Conservation (phyloP, 441 rosid genomes). For the Hura crepitans region DNA sequence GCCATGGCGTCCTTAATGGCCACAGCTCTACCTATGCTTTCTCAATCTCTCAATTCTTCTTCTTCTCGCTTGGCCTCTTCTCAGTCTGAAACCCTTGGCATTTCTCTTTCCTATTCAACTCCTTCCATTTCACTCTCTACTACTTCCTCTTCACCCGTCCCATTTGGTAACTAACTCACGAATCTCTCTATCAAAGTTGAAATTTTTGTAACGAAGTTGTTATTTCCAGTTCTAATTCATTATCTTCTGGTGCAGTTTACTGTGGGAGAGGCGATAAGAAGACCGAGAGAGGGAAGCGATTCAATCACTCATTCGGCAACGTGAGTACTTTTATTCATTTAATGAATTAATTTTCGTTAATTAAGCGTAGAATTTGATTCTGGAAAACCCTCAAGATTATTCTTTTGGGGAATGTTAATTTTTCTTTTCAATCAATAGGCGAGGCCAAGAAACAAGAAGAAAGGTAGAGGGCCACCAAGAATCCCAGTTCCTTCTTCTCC, state of each 20-base stretch:
- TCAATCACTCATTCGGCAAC: slow-evolving; percentile 77
- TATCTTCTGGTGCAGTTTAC: slow-evolving; percentile 38
- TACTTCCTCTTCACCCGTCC: slow-evolving; percentile 32
- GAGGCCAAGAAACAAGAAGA: slow-evolving; percentile 78
- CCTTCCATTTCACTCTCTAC: slow-evolving; percentile 37
- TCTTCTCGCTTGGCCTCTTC: slow-evolving; percentile 39
- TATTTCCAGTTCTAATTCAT: not conserved
- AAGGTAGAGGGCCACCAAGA: slow-evolving; percentile 78
- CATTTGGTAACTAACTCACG: slow-evolving; percentile 33
- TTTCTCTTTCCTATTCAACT: slow-evolving; percentile 34
- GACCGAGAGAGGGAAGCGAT: slow-evolving; percentile 79
- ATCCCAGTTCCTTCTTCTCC: slow-evolving; percentile 64
- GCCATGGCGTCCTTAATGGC: slow-evolving; percentile 50
- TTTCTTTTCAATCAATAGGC: slow-evolving; percentile 44
- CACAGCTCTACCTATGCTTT: slow-evolving; percentile 39
- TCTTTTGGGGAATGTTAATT: not conserved
- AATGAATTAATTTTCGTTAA: not conserved
- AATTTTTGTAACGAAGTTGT: not conserved
- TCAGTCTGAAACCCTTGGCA: slow-evolving; percentile 45
- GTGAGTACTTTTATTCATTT: slow-evolving; percentile 31
- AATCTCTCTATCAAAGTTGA: too few species aligned
- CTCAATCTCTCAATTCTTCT: slow-evolving; percentile 20
- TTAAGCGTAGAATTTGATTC: not conserved
- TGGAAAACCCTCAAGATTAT: not conserved
- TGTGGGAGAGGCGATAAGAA: slow-evolving; percentile 82